Conservation (phyloP, 225 moss, liverwort and hornwort genomes). For the Sphagnum contortum region DNA sequence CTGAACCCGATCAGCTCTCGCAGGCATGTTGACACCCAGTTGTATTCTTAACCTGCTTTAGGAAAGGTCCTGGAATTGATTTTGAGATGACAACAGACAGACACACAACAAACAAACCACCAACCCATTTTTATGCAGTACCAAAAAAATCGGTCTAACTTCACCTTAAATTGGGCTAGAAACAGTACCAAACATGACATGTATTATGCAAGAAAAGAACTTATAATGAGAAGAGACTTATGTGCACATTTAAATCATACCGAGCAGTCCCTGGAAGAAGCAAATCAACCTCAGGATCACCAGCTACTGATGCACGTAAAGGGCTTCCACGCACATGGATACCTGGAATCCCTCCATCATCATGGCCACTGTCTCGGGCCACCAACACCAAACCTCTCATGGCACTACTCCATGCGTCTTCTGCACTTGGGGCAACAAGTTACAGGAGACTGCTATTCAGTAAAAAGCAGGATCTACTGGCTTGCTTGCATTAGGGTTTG, state of each 20-base stretch:
- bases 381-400: constrained; percentile 73
- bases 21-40: constrained; percentile 97
- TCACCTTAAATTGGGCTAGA: too few species aligned
- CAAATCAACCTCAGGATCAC: constrained; percentile 82
- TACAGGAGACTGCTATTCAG: too few species aligned
- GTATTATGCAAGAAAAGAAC: too few species aligned
- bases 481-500: too few species aligned
- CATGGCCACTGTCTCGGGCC: constrained; percentile 53
- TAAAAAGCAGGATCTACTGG: too few species aligned
- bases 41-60: constrained; percentile 85
- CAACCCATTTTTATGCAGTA: too few species aligned
- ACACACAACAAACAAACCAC: too few species aligned
- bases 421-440: constrained; percentile 19
- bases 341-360: constrained; percentile 50
- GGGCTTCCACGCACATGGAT: constrained; percentile 95
- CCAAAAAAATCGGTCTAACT: too few species aligned
- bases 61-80: not conserved
- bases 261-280: constrained; percentile 93
- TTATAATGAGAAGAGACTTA: too few species aligned
- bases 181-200: too few species aligned
- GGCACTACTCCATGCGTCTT: constrained; percentile 78
- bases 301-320: constrained; percentile 73
- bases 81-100: constrained; percentile 1
- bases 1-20: constrained; percentile 82
- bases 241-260: constrained; percentile 17